Evolutionary conservation across 805 yeast species (phyloP).

Genomic region (Myxozyma neglecta): DNA sequence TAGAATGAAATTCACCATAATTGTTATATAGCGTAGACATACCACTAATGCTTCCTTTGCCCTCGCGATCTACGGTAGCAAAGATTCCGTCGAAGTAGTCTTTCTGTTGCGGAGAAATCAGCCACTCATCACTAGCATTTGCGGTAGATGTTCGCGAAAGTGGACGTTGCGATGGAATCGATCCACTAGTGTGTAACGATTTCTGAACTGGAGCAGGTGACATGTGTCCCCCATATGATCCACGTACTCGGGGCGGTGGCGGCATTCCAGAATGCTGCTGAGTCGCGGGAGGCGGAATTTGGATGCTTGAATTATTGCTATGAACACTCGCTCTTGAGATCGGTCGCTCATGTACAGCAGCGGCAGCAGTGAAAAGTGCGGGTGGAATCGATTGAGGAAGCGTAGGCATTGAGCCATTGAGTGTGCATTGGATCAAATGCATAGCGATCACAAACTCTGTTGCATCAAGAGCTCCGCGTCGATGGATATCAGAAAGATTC

Average conservation of each 20-base stretch:
- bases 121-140: constrained; percentile 57
- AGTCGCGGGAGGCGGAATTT: constrained; percentile 23
- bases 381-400: constrained; percentile 54
- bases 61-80: constrained; percentile 60
- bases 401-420: constrained; percentile 62
- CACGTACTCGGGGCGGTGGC: constrained; percentile 26
- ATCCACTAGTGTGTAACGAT: constrained; percentile 14
- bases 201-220: constrained; percentile 22
- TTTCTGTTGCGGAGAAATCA: constrained; percentile 63
- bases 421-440: constrained; percentile 85
- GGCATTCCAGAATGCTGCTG: constrained; percentile 27
- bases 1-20: neutral
- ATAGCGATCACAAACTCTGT: constrained; percentile 87
- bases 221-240: constrained; percentile 14
- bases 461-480: constrained; percentile 68
- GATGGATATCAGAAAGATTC: constrained; percentile 78
- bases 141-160: constrained; percentile 4
- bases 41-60: constrained; percentile 27
- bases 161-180: neutral
- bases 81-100: constrained; percentile 79
- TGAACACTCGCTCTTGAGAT: constrained; percentile 17
- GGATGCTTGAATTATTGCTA: constrained; percentile 10
- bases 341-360: constrained; percentile 31
- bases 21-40: neutral
- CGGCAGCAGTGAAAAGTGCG: constrained; percentile 40